Evolutionary conservation across 208 protist genomes (phyloP), one percentile per base, ranked within the genome.

Genomic region (Acanthamoeba royreba): DNA sequence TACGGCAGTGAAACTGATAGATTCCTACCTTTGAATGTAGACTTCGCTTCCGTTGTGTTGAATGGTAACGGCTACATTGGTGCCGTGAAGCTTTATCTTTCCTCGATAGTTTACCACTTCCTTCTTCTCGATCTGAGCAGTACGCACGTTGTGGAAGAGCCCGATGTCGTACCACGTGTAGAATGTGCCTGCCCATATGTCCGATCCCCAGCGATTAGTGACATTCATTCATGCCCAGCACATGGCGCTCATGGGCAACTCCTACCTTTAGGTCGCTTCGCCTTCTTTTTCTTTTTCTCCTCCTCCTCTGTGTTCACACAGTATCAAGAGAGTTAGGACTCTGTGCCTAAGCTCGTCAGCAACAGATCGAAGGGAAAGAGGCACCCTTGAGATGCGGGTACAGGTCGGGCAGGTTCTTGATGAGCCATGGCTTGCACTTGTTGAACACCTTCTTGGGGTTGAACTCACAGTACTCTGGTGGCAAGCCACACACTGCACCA

Each of bases 51-150:
- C 83, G 52, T 66, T 89, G 83, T 89, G 35, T 25, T 89, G 83
- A 55, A 89, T n/a, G 83, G 52, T 66, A 52, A 89, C 53, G 49
- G 83, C 83, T 33, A 58, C 83, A 52, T 89, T 89, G 83, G 83
- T 89, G 83, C 83, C 83, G 83, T 89, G 83, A 22, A 89, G 83
- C 52, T 89, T 89, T 17, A 89, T 89, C 83, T 89, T 89, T 25
- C 52, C 83, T 4, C 83, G 83, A n/a, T 89, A 89, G 38, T n/a
- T 42, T 38, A 89, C 83, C 15, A 52, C 35, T 35, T 89, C 52
- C 52, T 89, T 89, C 52, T 42, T 58, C 15, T 89, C 83, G 53
- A 66, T 89, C 22, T 69, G 46, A 25, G 52, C 52, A 13, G 83
- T 66, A n/a, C 83, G 83, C n/a, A 89, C 83, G 83, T 89, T 89